These are phyloP conservation scores for Corymbia maculata DNA, from an alignment of 345 rosid genomes.

Conservation along the genomic window DNA sequence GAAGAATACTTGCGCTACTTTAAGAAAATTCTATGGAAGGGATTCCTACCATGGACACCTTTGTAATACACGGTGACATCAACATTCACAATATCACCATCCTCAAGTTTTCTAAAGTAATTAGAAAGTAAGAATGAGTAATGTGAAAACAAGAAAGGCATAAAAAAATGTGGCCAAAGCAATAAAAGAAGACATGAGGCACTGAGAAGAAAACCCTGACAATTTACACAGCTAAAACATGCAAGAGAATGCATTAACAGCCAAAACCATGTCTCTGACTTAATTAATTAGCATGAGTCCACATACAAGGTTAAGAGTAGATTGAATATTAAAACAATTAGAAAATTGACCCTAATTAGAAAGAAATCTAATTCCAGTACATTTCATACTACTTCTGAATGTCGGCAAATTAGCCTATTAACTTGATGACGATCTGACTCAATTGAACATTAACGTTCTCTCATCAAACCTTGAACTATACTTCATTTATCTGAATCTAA, in stretches of 20 bases:
- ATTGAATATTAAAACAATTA: background rate
- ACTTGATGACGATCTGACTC: background rate
- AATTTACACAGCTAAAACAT: background rate
- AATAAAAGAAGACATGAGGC: background rate
- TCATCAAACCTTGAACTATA: background rate
- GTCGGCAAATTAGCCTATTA: background rate
- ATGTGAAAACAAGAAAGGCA: background rate
- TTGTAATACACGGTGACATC: slow-evolving; percentile 84
- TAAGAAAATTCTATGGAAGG: background rate
- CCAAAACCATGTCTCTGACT: background rate
- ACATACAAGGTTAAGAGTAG: background rate
- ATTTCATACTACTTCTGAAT: background rate
- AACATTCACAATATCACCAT: slow-evolving; percentile 89
- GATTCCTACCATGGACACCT: slow-evolving; percentile 81
- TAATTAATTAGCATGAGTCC: background rate
- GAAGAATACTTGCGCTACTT: background rate
- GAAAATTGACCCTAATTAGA: background rate
- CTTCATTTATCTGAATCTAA: background rate
- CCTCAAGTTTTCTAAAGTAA: slow-evolving; percentile 70
- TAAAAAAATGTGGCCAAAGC: background rate
- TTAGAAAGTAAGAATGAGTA: background rate
- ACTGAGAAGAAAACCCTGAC: background rate
- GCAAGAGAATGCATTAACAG: background rate
- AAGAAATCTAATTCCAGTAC: background rate
- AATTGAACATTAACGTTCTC: background rate